These are phyloP conservation scores for Reutealis trisperma DNA, from an alignment of 345 rosid species.

Conservation along the genomic window DNA sequence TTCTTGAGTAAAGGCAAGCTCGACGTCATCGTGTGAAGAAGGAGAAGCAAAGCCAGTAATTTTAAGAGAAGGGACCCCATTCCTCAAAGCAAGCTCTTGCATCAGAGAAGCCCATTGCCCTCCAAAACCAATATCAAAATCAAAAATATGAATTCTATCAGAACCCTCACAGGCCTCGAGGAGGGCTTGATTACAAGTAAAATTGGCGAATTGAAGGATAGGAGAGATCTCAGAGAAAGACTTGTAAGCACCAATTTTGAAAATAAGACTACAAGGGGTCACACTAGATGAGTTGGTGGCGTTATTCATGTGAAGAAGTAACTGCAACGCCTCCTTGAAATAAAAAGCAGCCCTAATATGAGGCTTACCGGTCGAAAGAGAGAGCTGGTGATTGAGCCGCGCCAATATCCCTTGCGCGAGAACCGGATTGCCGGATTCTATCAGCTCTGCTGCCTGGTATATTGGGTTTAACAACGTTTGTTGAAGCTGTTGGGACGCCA, in stretches of 20 bases:
- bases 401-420: constrained; percentile 99
- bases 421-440: constrained; percentile 68
- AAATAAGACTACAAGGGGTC: constrained; percentile 54
- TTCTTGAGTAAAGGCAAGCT: constrained; percentile 68
- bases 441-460: constrained; percentile 84
- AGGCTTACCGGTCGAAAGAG: constrained; percentile 65
- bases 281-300: constrained; percentile 24
- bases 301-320: constrained; percentile 42
- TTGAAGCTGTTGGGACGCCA: constrained; percentile 65
- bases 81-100: constrained; percentile 75
- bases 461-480: constrained; percentile 71
- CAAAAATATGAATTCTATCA: constrained; percentile 70
- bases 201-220: constrained; percentile 75
- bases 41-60: constrained; percentile 73
- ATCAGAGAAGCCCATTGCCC: constrained; percentile 94
- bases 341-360: constrained; percentile 76
- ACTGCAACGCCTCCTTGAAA: constrained; percentile 73
- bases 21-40: constrained; percentile 52
- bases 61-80: constrained; percentile 58
- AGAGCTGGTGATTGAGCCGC: constrained; percentile 99
- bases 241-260: constrained; percentile 78
- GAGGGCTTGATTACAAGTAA: constrained; percentile 83
- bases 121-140: constrained; percentile 86
- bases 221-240: constrained; percentile 91
- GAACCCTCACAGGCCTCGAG: constrained; percentile 66